Evolutionary conservation across 2,329 filamentous ascomycete species (phyloP).

Genomic region (Epichloe aotearoae): DNA sequence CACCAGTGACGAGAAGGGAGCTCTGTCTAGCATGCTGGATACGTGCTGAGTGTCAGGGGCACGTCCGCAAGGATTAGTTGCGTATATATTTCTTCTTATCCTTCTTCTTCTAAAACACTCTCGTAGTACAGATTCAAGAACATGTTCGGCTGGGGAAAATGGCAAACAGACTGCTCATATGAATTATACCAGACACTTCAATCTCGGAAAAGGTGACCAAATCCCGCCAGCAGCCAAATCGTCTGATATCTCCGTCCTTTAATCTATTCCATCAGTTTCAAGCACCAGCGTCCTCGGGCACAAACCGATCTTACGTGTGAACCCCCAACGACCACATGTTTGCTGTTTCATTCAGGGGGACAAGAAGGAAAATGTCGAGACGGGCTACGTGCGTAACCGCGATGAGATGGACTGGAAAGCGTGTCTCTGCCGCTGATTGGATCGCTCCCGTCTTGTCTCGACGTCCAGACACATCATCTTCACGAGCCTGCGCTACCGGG

Average conservation of each 20-base stretch:
- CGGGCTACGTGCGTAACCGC: not conserved
- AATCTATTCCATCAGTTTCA: not conserved
- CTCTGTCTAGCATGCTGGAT: conserved; percentile 35
- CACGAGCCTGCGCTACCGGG: not conserved
- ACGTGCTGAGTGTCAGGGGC: conserved; percentile 13
- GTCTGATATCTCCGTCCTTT: not conserved
- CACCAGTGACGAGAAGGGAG: conserved; percentile 58
- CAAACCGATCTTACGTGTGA: not conserved
- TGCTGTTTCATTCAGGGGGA: conserved; percentile 1
- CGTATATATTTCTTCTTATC: not conserved
- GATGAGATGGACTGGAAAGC: not conserved
- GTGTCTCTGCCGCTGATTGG: not conserved
- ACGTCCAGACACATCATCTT: not conserved
- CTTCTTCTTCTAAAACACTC: too few species aligned
- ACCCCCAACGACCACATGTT: not conserved
- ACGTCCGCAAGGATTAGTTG: not conserved
- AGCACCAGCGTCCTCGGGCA: not conserved
- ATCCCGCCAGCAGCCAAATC: not conserved
- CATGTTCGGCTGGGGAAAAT: not conserved
- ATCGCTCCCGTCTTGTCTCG: not conserved
- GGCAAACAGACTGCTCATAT: not conserved
- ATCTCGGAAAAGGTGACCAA: too few species aligned
- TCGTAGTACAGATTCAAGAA: not conserved
- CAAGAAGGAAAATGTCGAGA: not conserved
- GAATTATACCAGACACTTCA: not conserved